A percentile compares a stretch with the other conserved stretches of the same genome.
These are phyloP conservation scores for Calonectria pauciramosa DNA, from an alignment of 2,329 filamentous ascomycete species.

Conservation along the genomic window DNA sequence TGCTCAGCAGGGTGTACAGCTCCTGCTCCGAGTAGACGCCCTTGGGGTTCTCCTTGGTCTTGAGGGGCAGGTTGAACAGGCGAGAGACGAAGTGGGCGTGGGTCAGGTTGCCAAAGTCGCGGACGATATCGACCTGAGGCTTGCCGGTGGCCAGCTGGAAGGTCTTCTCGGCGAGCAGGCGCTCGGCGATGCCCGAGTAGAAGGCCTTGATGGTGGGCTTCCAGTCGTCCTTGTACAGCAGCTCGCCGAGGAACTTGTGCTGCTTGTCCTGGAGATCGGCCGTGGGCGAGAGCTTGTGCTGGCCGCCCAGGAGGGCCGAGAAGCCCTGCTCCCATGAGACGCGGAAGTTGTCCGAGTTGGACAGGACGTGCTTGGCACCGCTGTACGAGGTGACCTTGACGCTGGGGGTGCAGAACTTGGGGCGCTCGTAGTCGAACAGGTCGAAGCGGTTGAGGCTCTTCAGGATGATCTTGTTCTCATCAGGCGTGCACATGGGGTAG, in stretches of 20 bases:
- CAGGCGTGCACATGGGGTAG: constrained; percentile 79
- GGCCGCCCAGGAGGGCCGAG: constrained; percentile 71
- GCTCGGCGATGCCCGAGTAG: constrained; percentile 72
- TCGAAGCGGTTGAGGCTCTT: constrained; percentile 75
- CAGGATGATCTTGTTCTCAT: constrained; percentile 80
- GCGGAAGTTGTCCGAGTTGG: constrained; percentile 72
- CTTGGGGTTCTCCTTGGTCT: constrained; percentile 70
- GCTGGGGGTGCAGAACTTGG: constrained; percentile 62
- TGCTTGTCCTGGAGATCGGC: constrained; percentile 62
- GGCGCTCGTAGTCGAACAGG: constrained; percentile 78
- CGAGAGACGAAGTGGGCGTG: constrained; percentile 75
- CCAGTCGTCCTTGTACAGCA: constrained; percentile 75
- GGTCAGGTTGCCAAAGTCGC: constrained; percentile 77
- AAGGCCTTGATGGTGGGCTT: constrained; percentile 74
- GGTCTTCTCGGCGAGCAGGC: constrained; percentile 74
- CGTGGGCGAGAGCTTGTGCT: constrained; percentile 70
- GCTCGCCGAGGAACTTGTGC: constrained; percentile 66
- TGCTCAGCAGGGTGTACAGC: constrained; percentile 72
- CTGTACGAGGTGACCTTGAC: constrained; percentile 73
- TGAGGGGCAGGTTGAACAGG: constrained; percentile 76
- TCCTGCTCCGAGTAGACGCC: constrained; percentile 70
- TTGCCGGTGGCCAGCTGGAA: constrained; percentile 66
- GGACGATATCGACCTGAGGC: constrained; percentile 78
- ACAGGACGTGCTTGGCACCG: constrained; percentile 72
- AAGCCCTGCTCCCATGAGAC: constrained; percentile 75